phyloP scores from a whole-genome alignment of 441 rosid species.

The Syzygium malaccense region DNA sequence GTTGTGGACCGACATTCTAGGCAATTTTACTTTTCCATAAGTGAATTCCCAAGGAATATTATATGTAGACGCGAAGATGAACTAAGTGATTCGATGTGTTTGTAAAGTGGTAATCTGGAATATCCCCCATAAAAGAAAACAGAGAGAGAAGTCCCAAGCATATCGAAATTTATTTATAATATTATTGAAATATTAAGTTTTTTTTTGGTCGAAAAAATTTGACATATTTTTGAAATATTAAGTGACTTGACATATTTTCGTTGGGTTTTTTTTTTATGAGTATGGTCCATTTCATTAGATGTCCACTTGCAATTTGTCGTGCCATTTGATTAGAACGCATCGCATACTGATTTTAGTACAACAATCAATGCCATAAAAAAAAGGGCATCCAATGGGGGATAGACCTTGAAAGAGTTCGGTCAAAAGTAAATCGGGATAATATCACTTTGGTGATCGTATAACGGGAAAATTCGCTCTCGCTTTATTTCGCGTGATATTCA shows the following conservation, averaged over 20 bases:
- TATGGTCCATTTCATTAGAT: not conserved
- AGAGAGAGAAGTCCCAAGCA: not conserved
- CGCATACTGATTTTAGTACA: rapidly evolving
- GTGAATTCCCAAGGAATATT: not conserved
- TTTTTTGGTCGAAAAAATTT: too few relatives aligned
- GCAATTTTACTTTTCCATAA: not conserved
- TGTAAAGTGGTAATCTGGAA: not conserved
- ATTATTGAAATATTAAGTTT: not conserved
- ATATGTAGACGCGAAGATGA: not conserved
- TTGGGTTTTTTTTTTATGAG: rapidly evolving
- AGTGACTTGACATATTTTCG: not conserved
- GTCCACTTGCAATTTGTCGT: not conserved
- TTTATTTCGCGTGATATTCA: not conserved
- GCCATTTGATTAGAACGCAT: not conserved
- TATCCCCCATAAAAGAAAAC: not conserved
- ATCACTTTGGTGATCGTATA: not conserved
- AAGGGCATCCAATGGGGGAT: not conserved
- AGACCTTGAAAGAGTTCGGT: not conserved
- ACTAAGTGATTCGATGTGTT: not conserved
- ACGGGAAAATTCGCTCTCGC: not conserved
- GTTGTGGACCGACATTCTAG: not conserved
- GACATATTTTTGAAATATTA: not conserved
- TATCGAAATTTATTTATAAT: not conserved
- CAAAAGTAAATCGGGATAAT: rapidly evolving
- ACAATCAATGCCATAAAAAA: not conserved